Evolutionary conservation across 1,139 yeast species (phyloP), one percentile per base, ranked within the genome.

Genomic region (Geotrichum europaeum): DNA sequence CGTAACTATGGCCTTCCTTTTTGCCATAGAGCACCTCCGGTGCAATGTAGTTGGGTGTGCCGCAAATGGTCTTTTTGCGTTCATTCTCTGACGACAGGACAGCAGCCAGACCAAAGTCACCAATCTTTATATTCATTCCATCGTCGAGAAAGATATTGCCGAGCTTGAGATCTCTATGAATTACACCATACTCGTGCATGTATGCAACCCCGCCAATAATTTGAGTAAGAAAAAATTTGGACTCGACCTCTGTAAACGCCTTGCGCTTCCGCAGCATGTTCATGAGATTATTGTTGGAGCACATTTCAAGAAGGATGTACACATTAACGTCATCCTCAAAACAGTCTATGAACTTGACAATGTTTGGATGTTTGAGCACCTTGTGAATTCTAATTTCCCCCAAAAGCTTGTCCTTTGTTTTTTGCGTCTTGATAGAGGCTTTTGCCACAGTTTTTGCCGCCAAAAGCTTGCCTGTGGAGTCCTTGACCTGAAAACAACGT

Each of bases 401-500:
- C 65, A 94, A 79, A 36, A 78, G 73, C 69, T 95, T 94, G 24
- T 92, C 87, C 70, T 89, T 86, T 24, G 97, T 91, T 79, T 94
- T 94, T 70, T 89, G 96, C 65, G 89, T 87, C 68, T 87, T 88
- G 66, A 95, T 87, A 20, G 97, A 90, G 1, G 92, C 92, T 75
- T 94, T 95, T 57, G 99, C 99, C 53, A 95, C 96, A 0, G 99
- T 95, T 72, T 95, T 95, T 45, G 99, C 99, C 34, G 99, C 99
- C 75, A 81, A 94, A 3, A 90, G 82, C 70, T 85, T 84, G 49
- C 98, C 98, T 25, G 72, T 65, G 64, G 83, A 79, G 73, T 90
- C 96, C 72, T 88, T 89, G 81, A 95, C 95, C 74, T 94, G 97
- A 77, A 95, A 95, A 73, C 99, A 95, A 72, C 99, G 85, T 22